Percentiles rank a stretch among this genome's conserved stretches.
These are phyloP conservation scores for Magnolia changhungtana DNA, from an alignment of 164 flowering plant species.

Conservation along the genomic window DNA sequence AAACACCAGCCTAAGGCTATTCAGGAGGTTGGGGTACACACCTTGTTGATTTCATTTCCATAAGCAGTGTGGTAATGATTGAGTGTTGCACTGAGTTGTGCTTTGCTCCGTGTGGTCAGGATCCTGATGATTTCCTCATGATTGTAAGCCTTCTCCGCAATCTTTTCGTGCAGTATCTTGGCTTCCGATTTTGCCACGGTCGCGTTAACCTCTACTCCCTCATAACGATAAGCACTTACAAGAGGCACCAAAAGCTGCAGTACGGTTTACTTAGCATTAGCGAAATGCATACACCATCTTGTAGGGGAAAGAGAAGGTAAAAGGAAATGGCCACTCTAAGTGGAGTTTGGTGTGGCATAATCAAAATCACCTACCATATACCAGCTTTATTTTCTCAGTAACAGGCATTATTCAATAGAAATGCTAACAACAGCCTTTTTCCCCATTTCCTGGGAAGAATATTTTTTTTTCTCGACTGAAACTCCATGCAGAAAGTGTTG, in stretches of 20 bases:
- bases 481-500: no score
- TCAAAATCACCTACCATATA: no score
- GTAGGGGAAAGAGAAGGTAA: background rate
- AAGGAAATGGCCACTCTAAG: background rate
- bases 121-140: constrained; percentile 76
- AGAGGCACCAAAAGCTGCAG: constrained; percentile 69
- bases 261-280: no score
- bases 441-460: no score
- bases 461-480: no score
- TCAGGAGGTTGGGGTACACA: background rate
- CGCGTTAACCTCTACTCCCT: constrained; percentile 68
- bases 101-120: constrained; percentile 79
- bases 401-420: no score
- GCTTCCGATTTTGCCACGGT: constrained; percentile 67
- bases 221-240: constrained; percentile 55
- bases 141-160: constrained; percentile 42
- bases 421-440: no score
- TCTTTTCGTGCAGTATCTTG: constrained; percentile 54
- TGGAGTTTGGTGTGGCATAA: no score
- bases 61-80: constrained; percentile 59
- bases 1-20: no score
- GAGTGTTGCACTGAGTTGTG: constrained; percentile 74
- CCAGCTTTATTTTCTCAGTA: no score
- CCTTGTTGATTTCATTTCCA: constrained; percentile 68
- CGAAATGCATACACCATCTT: no score